phyloP scores from a whole-genome alignment of 148 eudicot genomes.

The Diospyros lotus region DNA sequence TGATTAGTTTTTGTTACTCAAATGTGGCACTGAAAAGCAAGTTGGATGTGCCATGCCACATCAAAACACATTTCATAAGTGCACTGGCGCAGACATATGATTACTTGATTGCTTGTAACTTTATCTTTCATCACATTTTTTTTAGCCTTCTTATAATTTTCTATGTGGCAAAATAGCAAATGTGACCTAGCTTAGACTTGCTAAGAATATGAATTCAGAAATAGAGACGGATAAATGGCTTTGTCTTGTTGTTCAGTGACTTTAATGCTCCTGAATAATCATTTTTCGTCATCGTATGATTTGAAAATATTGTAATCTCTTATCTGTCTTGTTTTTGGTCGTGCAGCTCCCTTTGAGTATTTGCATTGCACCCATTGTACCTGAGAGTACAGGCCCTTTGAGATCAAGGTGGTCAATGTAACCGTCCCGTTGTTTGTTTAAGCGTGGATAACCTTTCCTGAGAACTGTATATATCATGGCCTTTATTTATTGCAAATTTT shows the following conservation, averaged over 20 bases:
- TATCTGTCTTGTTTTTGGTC: slow-evolving; percentile 10
- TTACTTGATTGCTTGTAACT: not conserved
- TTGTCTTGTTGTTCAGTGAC: not conserved
- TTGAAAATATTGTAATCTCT: not conserved
- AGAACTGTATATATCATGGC: not conserved
- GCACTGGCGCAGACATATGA: not conserved
- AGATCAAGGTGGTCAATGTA: slow-evolving; percentile 51
- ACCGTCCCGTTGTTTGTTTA: slow-evolving; percentile 1
- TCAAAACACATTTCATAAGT: not conserved
- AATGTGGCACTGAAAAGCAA: not conserved
- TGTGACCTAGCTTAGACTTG: not conserved
- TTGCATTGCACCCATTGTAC: slow-evolving; percentile 94
- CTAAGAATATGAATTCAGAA: not conserved
- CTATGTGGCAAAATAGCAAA: not conserved
- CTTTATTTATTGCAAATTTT: not conserved
- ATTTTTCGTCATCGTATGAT: not conserved
- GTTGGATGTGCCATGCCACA: not conserved
- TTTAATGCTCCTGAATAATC: not conserved
- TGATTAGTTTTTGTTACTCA: too few species aligned
- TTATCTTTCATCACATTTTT: not conserved
- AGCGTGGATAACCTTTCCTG: not conserved
- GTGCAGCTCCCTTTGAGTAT: slow-evolving; percentile 94
- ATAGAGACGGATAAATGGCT: not conserved
- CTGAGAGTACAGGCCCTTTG: slow-evolving; percentile 83
- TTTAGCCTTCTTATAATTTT: too few species aligned